Evolutionary conservation across 495 filamentous ascomycete genomes (phyloP).

Genomic region (Podospora sp.): DNA sequence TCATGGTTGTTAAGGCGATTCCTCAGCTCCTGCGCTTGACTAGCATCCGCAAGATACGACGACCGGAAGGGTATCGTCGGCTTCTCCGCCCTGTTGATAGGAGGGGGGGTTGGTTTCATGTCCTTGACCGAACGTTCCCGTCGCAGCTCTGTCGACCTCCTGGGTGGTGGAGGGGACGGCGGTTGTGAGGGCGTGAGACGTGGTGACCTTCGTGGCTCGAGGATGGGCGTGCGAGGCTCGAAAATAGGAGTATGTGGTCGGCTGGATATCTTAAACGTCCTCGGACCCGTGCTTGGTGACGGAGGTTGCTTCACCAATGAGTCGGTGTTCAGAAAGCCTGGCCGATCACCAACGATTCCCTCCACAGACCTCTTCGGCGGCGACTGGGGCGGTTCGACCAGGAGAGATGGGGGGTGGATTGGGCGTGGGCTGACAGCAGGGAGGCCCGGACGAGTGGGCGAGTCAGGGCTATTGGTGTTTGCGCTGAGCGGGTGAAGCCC

Average conservation of each 20-base stretch:
- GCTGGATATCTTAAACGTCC: constrained; percentile 56
- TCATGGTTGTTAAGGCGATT: constrained; percentile 32
- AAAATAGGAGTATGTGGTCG: constrained; percentile 51
- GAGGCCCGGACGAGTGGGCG: constrained; percentile 33
- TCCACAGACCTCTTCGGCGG: constrained; percentile 59
- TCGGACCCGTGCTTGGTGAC: constrained; percentile 50
- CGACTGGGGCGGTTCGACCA: constrained; percentile 73
- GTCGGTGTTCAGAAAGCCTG: constrained; percentile 49
- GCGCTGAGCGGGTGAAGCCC: constrained; percentile 28
- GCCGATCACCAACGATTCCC: constrained; percentile 40
- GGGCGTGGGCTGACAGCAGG: constrained; percentile 54
- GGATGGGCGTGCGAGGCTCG: constrained; percentile 30
- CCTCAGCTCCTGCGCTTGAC: constrained; percentile 36
- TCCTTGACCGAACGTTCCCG: constrained; percentile 46
- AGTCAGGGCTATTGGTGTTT: constrained; percentile 27
- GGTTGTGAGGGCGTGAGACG: constrained; percentile 44
- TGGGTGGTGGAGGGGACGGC: constrained; percentile 57
- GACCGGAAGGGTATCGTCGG: constrained; percentile 60
- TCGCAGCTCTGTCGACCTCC: constrained; percentile 54
- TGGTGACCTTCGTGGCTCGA: constrained; percentile 39
- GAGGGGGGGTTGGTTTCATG: constrained; percentile 55
- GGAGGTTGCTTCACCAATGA: constrained; percentile 52
- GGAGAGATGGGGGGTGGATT: constrained; percentile 65
- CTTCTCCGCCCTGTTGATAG: constrained; percentile 80
- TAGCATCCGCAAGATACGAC: constrained; percentile 30